Base-by-base conservation (phyloP, 1,139 yeast genomes). In the Geotrichum restrictum region DNA sequence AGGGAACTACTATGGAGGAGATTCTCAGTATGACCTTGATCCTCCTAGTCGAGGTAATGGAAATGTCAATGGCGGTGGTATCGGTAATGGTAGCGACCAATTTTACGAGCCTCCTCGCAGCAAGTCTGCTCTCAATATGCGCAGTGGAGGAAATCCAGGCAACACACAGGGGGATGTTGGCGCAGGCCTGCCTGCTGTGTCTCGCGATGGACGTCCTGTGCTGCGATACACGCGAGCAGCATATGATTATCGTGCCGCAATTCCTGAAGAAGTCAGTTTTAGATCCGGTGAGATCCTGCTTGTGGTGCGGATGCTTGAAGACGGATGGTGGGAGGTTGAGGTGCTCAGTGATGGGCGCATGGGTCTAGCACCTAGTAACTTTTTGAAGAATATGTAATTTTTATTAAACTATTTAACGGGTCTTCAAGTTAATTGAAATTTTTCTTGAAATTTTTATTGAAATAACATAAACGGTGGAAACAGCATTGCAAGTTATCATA, bases 311-410 rank as follows among this genome's bases (percentile, higher is more conserved):
- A 83, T 78, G 74, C 95, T 88, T 66, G 91, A 85, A 52, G 96
- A 88, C 63, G 88, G 89, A 36, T 88, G 96, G 96, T 88, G 85
- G 83, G 83, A 84, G 60, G 85, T 87, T 57, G 95, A 88, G 65
- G 80, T 85, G 50, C 74, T 79, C 8, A 79, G 78, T 11, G 60
- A 62, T 33, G 62, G 64, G 13, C 76, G 76, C 27, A 74, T 81
- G 11, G 96, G 96, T 0, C 75, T 88, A 51, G 93, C 89, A 2
- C 96, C 96, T 11, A 86, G 91, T 54, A 88, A 88, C 62, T 88
- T 72, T 59, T 59, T 70, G 58, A 60, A 63, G 41, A 57, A 49
- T n/a, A 10, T 46, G 16, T 42, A 21, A 37, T 45, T 34, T 34
- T 19, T 24, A 8, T 24, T n/a, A n/a, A n/a, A n/a, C n/a, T 81